A percentile compares a stretch with the other conserved stretches of the same genome.
phyloP scores from a whole-genome alignment of 495 filamentous ascomycete genomes.

The Aspergillus funiculosus region DNA sequence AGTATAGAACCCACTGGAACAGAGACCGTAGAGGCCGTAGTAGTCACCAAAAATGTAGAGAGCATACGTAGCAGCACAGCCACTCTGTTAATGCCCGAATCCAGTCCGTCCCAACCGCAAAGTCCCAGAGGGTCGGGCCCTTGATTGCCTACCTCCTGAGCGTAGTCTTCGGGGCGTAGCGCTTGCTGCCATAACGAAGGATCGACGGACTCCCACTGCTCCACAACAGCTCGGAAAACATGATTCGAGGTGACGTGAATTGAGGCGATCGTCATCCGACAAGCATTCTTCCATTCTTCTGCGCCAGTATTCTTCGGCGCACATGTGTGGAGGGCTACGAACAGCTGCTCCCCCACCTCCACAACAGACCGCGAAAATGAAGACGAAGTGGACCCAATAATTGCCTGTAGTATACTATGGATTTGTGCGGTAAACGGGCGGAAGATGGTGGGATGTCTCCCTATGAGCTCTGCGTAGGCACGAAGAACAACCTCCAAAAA shows the following conservation, averaged over 20 bases:
- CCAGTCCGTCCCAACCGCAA: slow-evolving; percentile 63
- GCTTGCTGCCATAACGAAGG: slow-evolving; percentile 18
- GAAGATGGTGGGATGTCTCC: slow-evolving; percentile 70
- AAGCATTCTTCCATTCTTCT: slow-evolving; percentile 65
- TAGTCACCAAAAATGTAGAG: slow-evolving; percentile 49
- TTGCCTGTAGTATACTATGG: slow-evolving; percentile 49
- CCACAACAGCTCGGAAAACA: slow-evolving; percentile 67
- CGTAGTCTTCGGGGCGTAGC: slow-evolving; percentile 26
- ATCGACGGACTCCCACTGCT: slow-evolving; percentile 67
- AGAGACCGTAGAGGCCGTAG: slow-evolving; percentile 54
- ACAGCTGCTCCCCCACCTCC: slow-evolving; percentile 52
- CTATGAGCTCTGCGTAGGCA: slow-evolving; percentile 62
- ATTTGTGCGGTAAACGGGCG: slow-evolving; percentile 68
- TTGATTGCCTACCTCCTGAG: slow-evolving; percentile 34
- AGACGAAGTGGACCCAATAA: slow-evolving; percentile 30
- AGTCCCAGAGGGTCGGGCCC: slow-evolving; percentile 47
- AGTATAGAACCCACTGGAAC: slow-evolving; percentile 60
- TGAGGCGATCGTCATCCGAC: slow-evolving; percentile 52
- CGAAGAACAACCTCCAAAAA: slow-evolving; percentile 59
- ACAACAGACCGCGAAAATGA: slow-evolving; percentile 44
- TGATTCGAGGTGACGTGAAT: slow-evolving; percentile 64
- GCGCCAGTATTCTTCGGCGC: slow-evolving; percentile 65
- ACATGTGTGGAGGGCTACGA: slow-evolving; percentile 64
- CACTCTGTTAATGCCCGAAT: slow-evolving; percentile 63
- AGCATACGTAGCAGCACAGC: slow-evolving; percentile 53